Evolutionary conservation across 306 rosid genomes (phyloP), one percentile per base, ranked within the genome.

Genomic region (Castanea mollissima): DNA sequence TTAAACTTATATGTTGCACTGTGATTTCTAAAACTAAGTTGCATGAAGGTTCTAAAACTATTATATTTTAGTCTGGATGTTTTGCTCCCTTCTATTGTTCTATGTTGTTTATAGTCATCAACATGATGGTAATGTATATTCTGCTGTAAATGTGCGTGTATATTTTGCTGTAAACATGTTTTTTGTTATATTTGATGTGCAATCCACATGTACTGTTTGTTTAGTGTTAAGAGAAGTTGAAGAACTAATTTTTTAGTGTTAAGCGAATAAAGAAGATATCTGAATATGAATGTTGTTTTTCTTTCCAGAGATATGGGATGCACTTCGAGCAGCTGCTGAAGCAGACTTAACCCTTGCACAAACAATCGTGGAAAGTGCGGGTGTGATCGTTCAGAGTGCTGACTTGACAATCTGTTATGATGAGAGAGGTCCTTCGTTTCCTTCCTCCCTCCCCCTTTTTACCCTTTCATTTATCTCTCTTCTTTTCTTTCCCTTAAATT

Each of bases 321-420:
- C 99, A 58, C 98, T 95, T 81, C 85, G 90, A 80, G 99, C 99
- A 79, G 99, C 98, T 71, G 94, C 96, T 3, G 99, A 95, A 81
- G 98, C 97, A 76, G 99, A 95, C 71, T 71, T 89, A 74, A 75
- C 86, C 73, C 92, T 95, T 64, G 97, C 98, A 57, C 99, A 95
- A 83, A 96, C 93, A 59, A 95, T 95, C 59, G 90, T 95, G 69
- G 98, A 95, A 73, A 90, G 98, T 78, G 99, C 97, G 27, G 99
- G 99, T 44, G 96, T 95, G 76, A 95, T 95, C 79, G 87, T 93
- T 76, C 99, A 91, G 83, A 95, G 91, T 90, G 87, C 93, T 80
- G 98, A 95, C 85, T 87, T 95, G 90, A 89, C 98, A 77, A 80
- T 91, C 74, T 95, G 98, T 87, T 95, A 93, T 74, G 99, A 95